Evolutionary conservation across 805 yeast species (phyloP).

Genomic region (Candida pini): DNA sequence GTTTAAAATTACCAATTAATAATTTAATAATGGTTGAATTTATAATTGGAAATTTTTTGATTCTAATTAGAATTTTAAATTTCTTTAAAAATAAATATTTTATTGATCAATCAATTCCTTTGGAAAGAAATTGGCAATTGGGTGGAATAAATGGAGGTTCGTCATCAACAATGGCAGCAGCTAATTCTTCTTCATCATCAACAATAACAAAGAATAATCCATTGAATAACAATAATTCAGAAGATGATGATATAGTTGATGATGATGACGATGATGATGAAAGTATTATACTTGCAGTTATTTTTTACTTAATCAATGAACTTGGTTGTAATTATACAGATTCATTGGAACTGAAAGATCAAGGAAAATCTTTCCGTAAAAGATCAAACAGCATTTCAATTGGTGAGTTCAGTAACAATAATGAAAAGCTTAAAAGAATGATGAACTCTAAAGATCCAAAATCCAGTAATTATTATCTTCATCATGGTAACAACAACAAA

Average conservation of each 20-base stretch:
- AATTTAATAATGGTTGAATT: slow-evolving; percentile 31
- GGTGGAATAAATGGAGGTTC: slow-evolving; percentile 2
- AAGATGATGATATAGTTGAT: slow-evolving; percentile 12
- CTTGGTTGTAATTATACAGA: slow-evolving; percentile 17
- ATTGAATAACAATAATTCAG: slow-evolving; percentile 5
- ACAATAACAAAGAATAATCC: slow-evolving; percentile 1
- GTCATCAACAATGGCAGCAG: background rate
- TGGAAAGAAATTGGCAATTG: slow-evolving; percentile 17
- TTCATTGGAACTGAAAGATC: background rate
- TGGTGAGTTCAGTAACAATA: slow-evolving; percentile 25
- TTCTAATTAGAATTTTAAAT: slow-evolving; percentile 37
- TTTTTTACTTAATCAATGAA: slow-evolving; percentile 24
- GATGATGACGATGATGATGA: slow-evolving; percentile 22
- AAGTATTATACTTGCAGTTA: slow-evolving; percentile 24
- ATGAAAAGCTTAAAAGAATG: slow-evolving; percentile 19
- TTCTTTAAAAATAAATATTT: slow-evolving; percentile 24
- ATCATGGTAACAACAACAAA: slow-evolving; percentile 5
- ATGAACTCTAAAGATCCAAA: slow-evolving; percentile 8
- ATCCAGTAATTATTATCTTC: background rate
- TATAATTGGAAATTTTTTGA: slow-evolving; percentile 42
- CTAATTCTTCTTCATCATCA: slow-evolving; percentile 2
- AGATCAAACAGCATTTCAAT: slow-evolving; percentile 22
- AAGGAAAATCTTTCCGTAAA: slow-evolving; percentile 3
- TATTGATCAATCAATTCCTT: slow-evolving; percentile 17
- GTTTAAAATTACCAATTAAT: slow-evolving; percentile 28